Evolutionary conservation across 1,139 yeast species (phyloP).

Genomic region (Debaryomycetaceae sp.): DNA sequence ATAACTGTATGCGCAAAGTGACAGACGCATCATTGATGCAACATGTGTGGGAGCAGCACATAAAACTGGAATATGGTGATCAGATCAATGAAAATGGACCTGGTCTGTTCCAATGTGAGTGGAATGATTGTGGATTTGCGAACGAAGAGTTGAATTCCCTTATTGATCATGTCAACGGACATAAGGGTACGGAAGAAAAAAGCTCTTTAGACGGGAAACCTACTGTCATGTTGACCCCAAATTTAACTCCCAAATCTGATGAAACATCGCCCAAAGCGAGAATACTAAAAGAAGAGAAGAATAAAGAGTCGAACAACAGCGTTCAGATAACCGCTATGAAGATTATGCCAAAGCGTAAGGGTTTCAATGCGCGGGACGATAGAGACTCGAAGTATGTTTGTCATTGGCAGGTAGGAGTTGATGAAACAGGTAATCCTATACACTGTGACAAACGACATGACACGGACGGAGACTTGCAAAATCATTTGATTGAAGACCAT

Average conservation of each 20-base stretch:
- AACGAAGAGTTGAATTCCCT: constrained; percentile 51
- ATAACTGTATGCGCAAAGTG: constrained; percentile 42
- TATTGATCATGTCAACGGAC: constrained; percentile 57
- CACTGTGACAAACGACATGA: constrained; percentile 50
- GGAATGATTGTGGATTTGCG: constrained; percentile 64
- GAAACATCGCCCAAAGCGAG: constrained; percentile 10
- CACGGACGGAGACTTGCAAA: constrained; percentile 59
- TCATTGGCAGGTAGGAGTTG: constrained; percentile 43
- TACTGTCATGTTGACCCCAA: constrained; percentile 13
- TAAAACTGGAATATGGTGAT: constrained; percentile 27
- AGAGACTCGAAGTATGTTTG: constrained; percentile 33
- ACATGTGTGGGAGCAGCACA: constrained; percentile 59
- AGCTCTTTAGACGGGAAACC: constrained; percentile 3
- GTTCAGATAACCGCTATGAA: constrained; percentile 33
- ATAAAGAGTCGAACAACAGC: constrained; percentile 2
- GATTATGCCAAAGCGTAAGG: constrained; percentile 27
- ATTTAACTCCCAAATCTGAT: constrained; percentile 11
- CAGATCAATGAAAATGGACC: constrained; percentile 4
- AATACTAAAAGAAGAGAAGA: not conserved
- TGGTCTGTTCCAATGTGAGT: constrained; percentile 52
- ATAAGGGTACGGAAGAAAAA: constrained; percentile 32
- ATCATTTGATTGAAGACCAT: constrained; percentile 66
- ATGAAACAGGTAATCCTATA: constrained; percentile 26
- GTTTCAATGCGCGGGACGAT: constrained; percentile 1
- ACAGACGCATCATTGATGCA: constrained; percentile 45